Base-by-base conservation (phyloP, 225 moss, liverwort and hornwort species). In the Sphagnum tenellum region DNA sequence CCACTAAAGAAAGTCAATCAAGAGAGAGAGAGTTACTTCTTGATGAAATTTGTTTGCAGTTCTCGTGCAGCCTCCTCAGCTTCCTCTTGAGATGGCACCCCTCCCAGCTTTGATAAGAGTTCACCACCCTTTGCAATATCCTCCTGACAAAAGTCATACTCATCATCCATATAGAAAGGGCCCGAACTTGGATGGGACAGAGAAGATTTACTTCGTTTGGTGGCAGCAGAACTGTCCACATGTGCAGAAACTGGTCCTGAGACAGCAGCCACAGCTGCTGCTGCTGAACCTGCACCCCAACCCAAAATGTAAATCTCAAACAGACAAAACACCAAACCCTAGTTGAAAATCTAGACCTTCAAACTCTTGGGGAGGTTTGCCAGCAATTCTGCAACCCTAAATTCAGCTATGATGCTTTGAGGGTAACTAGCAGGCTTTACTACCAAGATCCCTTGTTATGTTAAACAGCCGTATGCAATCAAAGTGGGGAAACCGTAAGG, bases 131-230 rank as follows among this genome's bases (percentile, higher is more conserved):
- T 67, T 64, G 68, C 68, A 2, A 56, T 54, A 48, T 88, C 88
- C 48, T 86, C 90, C 6, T 88, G 81, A 65, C 85, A 88, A 9
- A 91, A 88, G 49, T 91, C 88, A 47, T 91, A 88, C 45, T 91
- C 90, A 44, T 91, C 90, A 44, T 90, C 90, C 50, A 85, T 58
- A 59, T 83, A 80, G 45, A 79, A 77, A 65, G 88, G 81, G 47
- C 86, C 88, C 63, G 83, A 55, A 55, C 81, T 81, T 58, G 86
- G 86, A 58, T 91, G 88, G 10, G 79, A 77, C 46, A 86, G 78
- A 62, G 66, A 71, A 56, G 74, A 62, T 70, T 84, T 75, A 69
- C 81, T 67, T 44, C 72, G 64, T 66, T 79, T 78, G 68, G 81
- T 78, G 62, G 83, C 86, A 62, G 76, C 69, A 65, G 76, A 71